Conservation (phyloP, 202 grass and related monocot species). For the Thinopyrum obtusiflorum region DNA sequence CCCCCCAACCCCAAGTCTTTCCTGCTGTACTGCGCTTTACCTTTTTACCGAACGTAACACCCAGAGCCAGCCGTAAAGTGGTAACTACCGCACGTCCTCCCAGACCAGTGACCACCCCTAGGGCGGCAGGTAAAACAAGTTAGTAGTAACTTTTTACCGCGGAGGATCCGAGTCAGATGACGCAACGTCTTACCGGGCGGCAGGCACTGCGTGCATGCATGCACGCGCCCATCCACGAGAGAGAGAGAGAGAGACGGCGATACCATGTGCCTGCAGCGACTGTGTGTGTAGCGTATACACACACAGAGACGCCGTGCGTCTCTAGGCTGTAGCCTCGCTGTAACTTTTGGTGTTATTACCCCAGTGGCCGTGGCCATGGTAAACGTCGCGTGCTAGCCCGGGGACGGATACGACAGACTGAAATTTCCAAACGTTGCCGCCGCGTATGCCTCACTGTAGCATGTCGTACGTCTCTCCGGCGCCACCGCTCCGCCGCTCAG, state of each 20-base stretch:
- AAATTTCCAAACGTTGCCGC: conserved; percentile 28
- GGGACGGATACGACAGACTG: conserved; percentile 27
- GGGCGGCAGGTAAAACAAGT: neutral
- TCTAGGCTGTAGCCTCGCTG: conserved; percentile 31
- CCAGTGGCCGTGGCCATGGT: neutral
- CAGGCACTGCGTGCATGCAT: neutral
- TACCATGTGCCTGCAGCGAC: conserved; percentile 26
- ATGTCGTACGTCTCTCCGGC: neutral
- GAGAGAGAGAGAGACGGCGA: neutral
- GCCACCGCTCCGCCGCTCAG: neutral
- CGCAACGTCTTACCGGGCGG: neutral
- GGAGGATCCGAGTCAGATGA: conserved; percentile 26
- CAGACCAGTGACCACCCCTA: neutral
- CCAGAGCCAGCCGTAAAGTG: conserved; percentile 35
- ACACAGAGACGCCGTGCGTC: neutral
- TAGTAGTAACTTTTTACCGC: neutral
- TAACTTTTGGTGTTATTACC: conserved; percentile 23
- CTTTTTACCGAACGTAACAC: conserved; percentile 38
- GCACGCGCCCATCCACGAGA: neutral
- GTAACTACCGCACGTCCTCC: neutral
- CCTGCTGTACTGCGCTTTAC: neutral
- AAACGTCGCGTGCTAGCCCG: neutral
- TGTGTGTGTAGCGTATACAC: neutral
- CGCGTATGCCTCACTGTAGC: neutral
- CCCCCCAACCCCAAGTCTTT: neutral